These are phyloP conservation scores for Phyllosticta citrichinensis DNA, from an alignment of 2,329 filamentous ascomycete genomes.

Conservation along the genomic window DNA sequence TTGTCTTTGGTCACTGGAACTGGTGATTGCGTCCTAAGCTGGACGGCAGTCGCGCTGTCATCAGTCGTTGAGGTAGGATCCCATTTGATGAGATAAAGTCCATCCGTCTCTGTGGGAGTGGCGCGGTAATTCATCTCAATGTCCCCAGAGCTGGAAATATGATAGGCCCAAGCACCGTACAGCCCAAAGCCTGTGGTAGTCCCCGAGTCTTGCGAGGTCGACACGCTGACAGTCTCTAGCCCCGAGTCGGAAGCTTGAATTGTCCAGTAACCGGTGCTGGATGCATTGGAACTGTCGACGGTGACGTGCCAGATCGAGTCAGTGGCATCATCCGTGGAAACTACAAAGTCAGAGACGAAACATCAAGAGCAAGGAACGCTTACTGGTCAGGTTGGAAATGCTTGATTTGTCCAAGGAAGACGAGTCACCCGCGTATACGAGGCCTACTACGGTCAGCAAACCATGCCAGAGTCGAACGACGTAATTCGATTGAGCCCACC, in stretches of 20 bases:
- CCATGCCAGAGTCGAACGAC: not conserved
- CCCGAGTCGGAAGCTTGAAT: slow-evolving; percentile 12
- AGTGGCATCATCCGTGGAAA: slow-evolving; percentile 11
- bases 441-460: slow-evolving; percentile 15
- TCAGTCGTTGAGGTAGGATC: slow-evolving; percentile 1
- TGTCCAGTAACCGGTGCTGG: slow-evolving; percentile 10
- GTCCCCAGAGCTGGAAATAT: slow-evolving; percentile 15
- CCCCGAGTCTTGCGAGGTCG: slow-evolving; percentile 11
- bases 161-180: slow-evolving; percentile 24
- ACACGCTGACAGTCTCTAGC: slow-evolving; percentile 20
- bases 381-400: slow-evolving; percentile 23
- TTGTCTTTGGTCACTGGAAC: slow-evolving; percentile 5
- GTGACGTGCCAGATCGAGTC: slow-evolving; percentile 15
- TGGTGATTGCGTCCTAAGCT: not conserved
- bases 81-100: slow-evolving; percentile 14
- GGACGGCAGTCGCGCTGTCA: not conserved
- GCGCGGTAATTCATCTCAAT: slow-evolving; percentile 19
- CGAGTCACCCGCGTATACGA: slow-evolving; percentile 23
- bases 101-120: slow-evolving; percentile 10
- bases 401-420: slow-evolving; percentile 13
- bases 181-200: slow-evolving; percentile 20
- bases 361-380: slow-evolving; percentile 4
- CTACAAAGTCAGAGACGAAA: slow-evolving; percentile 5
- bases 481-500: slow-evolving; percentile 16
- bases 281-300: slow-evolving; percentile 15